Evolutionary conservation across 495 filamentous ascomycete genomes (phyloP), one percentile per base, ranked within the genome.

Genomic region (Venustampulla echinocandica): DNA sequence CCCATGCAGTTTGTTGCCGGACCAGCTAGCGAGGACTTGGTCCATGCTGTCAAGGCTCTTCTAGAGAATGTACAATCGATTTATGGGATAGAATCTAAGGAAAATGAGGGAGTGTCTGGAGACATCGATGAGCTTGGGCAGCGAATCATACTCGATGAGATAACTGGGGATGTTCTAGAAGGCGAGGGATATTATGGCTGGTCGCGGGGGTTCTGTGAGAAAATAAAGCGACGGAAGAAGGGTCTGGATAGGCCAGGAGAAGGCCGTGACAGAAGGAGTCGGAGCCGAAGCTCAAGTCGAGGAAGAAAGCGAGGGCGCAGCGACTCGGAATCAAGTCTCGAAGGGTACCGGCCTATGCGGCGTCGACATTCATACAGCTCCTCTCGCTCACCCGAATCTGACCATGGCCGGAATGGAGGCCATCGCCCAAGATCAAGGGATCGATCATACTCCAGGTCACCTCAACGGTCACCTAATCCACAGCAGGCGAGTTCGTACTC

Each of bases 171-270:
- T 10, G 62, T 80, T 15, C 53, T 70, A 10, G 66, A 65, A 14
- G 78, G 80, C 6, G 80, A 90, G 24, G 80, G 79, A 6, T 93
- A 94, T 57, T 92, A 92, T 58, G 88, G 86, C 28, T 95, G 88
- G 88, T 88, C 84, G 11, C 76, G 73, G 35, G 63, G 67, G 6
- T 95, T 93, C 53, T 93, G 86, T 64, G 72, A 85, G 52, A 80
- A 81, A 50, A 93, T 90, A 84, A 85, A 81, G 59, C 74, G 73
- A 42, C 69, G 77, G 30, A 65, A 64, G 46, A 69, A 70, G 39
- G 66, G 59, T 9, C 32, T 42, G 13, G 48, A 50, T 21, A 20
- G 17, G 18, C 28, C 47, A 14, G 22, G n/a, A 13, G 50, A 53
- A 1, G 7, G 19, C 19, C 55, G 49, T 27, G 47, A 60, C 10